Conservation (phyloP, 1,284 basidiomycete species). For the Sanghuangporus weigelae region DNA sequence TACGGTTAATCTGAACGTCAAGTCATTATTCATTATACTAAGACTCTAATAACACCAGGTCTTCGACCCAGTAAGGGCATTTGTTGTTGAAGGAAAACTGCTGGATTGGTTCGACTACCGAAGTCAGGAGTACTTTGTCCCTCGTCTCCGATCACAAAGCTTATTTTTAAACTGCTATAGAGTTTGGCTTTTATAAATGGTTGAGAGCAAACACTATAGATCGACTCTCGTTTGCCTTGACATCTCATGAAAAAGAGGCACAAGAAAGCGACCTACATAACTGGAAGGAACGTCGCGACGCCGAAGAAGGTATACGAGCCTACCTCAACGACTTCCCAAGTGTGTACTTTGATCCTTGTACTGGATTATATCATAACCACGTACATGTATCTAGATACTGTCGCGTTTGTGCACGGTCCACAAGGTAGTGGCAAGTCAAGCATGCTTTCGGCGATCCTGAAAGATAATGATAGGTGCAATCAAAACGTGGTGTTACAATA, state of each 20-base stretch:
- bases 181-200: constrained; percentile 65
- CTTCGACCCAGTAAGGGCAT: constrained; percentile 86
- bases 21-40: constrained; percentile 14
- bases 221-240: constrained; percentile 34
- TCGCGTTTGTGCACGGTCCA: constrained; percentile 87
- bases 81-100: constrained; percentile 82
- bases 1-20: constrained; percentile 50
- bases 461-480: constrained; percentile 52
- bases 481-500: neutral
- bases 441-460: constrained; percentile 61
- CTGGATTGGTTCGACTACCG: constrained; percentile 78
- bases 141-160: neutral
- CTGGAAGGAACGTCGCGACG: constrained; percentile 83
- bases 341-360: constrained; percentile 26
- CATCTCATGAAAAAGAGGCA: constrained; percentile 1
- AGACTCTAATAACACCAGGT: constrained; percentile 41
- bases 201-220: constrained; percentile 52
- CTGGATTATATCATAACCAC: neutral
- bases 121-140: constrained; percentile 35
- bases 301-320: constrained; percentile 58
- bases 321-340: constrained; percentile 77
- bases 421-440: constrained; percentile 86
- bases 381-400: constrained; percentile 39
- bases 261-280: constrained; percentile 23
- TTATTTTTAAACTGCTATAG: constrained; percentile 30